Conservation (phyloP, 2,329 filamentous ascomycete genomes). For the Lasiodiplodia citricola region DNA sequence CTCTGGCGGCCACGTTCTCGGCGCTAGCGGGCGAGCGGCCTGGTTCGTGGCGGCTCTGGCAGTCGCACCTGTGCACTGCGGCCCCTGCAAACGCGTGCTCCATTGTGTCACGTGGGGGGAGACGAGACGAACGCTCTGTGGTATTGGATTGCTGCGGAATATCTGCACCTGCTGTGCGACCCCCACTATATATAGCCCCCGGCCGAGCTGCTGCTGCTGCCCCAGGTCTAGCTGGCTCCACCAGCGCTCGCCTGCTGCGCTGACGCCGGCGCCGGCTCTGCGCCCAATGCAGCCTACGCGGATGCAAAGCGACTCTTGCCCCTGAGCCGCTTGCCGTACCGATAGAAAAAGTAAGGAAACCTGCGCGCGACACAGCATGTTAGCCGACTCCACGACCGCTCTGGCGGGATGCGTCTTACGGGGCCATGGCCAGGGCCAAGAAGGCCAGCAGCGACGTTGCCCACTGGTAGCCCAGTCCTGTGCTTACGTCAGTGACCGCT, state of each 20-base stretch:
- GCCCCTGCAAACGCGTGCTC: slow-evolving; percentile 22
- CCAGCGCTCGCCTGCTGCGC: slow-evolving; percentile 4
- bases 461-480: slow-evolving; percentile 57
- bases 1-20: slow-evolving; percentile 22
- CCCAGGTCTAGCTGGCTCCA: slow-evolving; percentile 1
- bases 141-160: slow-evolving; percentile 22
- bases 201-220: slow-evolving; percentile 21
- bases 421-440: slow-evolving; percentile 56
- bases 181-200: slow-evolving; percentile 28
- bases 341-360: slow-evolving; percentile 55
- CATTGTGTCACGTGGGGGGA: slow-evolving; percentile 24
- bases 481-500: slow-evolving; percentile 51
- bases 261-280: slow-evolving; percentile 5
- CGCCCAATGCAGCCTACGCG: slow-evolving; percentile 33
- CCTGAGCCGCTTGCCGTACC: slow-evolving; percentile 55
- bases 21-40: slow-evolving; percentile 6
- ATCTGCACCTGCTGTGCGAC: slow-evolving; percentile 26
- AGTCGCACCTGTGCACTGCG: not conserved
- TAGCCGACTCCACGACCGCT: slow-evolving; percentile 39
- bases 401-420: slow-evolving; percentile 42
- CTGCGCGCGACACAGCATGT: slow-evolving; percentile 39
- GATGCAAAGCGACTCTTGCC: slow-evolving; percentile 54
- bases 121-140: not conserved
- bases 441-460: slow-evolving; percentile 54
- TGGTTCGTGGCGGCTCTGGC: slow-evolving; percentile 20